A percentile compares a stretch with the other conserved stretches of the same genome.
phyloP scores from a whole-genome alignment of 352 stramenopile genomes.

The Albugo laibachii region DNA sequence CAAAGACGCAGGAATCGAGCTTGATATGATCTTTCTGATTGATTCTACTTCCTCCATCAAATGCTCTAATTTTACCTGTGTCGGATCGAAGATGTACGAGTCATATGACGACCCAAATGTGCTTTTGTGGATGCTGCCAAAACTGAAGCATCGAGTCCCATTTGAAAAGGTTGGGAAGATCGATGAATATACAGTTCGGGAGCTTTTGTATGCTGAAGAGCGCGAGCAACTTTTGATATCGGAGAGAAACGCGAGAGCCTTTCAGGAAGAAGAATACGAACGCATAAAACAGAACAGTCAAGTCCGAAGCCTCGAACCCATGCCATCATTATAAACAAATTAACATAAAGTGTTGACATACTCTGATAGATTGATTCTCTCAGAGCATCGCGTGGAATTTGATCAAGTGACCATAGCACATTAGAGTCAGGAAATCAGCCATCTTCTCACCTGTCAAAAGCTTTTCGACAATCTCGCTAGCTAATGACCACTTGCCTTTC shows the following conservation, averaged over 20 bases:
- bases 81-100: constrained; percentile 34
- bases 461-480: constrained; percentile 39
- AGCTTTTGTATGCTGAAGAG: constrained; percentile 58
- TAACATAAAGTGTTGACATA: too few species aligned
- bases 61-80: constrained; percentile 12
- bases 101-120: constrained; percentile 69
- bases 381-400: constrained; percentile 12
- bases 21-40: constrained; percentile 58
- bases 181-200: constrained; percentile 63
- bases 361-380: too few species aligned
- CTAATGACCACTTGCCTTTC: constrained; percentile 44
- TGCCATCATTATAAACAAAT: neutral
- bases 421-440: constrained; percentile 65
- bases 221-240: constrained; percentile 49
- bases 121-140: constrained; percentile 53
- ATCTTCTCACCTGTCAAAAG: constrained; percentile 55
- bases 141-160: constrained; percentile 64
- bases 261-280: constrained; percentile 49
- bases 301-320: neutral
- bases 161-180: constrained; percentile 58
- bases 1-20: constrained; percentile 47
- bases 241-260: constrained; percentile 27
- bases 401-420: constrained; percentile 68
- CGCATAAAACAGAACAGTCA: constrained; percentile 7
- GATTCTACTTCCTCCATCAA: constrained; percentile 63